Base-by-base conservation (phyloP, 768 basidiomycete species). In the Pholiota microspora region DNA sequence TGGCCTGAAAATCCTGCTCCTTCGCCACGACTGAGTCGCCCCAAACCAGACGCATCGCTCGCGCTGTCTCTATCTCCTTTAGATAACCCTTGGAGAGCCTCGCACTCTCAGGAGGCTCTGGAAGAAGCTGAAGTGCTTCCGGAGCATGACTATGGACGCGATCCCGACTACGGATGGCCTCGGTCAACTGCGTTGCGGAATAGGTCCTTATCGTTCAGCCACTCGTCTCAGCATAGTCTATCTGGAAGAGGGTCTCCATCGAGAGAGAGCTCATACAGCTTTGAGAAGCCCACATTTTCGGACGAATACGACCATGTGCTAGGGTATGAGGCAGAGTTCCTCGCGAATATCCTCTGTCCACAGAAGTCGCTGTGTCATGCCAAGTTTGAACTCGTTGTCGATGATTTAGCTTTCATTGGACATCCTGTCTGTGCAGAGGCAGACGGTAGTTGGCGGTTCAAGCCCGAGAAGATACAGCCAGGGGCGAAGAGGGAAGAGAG, bases 321-420 rank as follows among this genome's bases (percentile, higher is more conserved):
- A 45, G 89, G 88, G 2, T 95, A 90, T 68, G 81, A 88, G 3
- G 74, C 88, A 5, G 86, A 89, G 55, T 90, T 93, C 64, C 77
- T 98, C 27, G 90, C 92, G 23, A 80, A 80, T 40, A 73, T 96
- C 59, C 77, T 98, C 2, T 89, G 88, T 55, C 94, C 96, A 0
- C 79, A 85, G 42, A 72, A 76, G 27, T 78, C 85, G 12, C 83
- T 94, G 69, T 97, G 94, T 63, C 93, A 99, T 69, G 91, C 93
- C 68, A 92, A 92, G 64, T 98, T 97, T 65, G 94, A 96, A 67
- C 81, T 99, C 27, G 71, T 92, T 35, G 88, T 97, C 23, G 94
- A 98, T 66, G 88, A 94, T 62, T 77, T 98, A 23, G 91, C 85
- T 4, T 98, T 98, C 68, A 79, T 98, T 40, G 97, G 97, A 0